These are phyloP conservation scores for Pseudonitzschia pungens DNA, from an alignment of 108 stramenopile species.

Conservation along the genomic window DNA sequence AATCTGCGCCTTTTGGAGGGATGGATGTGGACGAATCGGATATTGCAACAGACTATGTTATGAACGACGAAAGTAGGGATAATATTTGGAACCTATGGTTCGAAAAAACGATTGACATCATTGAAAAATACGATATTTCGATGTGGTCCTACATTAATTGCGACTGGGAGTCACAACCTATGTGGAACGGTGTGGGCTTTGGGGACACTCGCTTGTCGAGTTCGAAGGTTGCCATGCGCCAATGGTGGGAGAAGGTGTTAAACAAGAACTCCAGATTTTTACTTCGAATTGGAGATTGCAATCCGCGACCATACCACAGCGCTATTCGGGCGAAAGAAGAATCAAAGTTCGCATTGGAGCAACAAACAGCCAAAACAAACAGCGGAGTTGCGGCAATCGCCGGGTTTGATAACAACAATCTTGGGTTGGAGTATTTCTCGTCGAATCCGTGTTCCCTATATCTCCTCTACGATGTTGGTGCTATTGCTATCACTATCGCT, in stretches of 20 bases:
- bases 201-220: conserved; percentile 79
- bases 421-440: no score
- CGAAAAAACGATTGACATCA: conserved; percentile 65
- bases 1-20: conserved; percentile 90
- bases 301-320: background rate
- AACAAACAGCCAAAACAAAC: no score
- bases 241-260: conserved; percentile 61
- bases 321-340: background rate
- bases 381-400: no score
- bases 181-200: conserved; percentile 85
- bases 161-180: conserved; percentile 83
- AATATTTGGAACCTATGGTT: conserved; percentile 80
- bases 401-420: no score
- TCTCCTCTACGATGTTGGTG: no score
- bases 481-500: no score
- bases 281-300: conserved; percentile 6
- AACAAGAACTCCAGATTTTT: conserved; percentile 20
- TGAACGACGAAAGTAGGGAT: background rate
- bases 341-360: no score
- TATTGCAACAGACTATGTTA: background rate
- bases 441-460: no score
- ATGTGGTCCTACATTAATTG: conserved; percentile 94
- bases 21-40: conserved; percentile 26
- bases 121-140: conserved; percentile 69
- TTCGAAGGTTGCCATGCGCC: conserved; percentile 46